Evolutionary conservation across 139 green algal genomes (phyloP).

Genomic region (Volvox reticuliferus): DNA sequence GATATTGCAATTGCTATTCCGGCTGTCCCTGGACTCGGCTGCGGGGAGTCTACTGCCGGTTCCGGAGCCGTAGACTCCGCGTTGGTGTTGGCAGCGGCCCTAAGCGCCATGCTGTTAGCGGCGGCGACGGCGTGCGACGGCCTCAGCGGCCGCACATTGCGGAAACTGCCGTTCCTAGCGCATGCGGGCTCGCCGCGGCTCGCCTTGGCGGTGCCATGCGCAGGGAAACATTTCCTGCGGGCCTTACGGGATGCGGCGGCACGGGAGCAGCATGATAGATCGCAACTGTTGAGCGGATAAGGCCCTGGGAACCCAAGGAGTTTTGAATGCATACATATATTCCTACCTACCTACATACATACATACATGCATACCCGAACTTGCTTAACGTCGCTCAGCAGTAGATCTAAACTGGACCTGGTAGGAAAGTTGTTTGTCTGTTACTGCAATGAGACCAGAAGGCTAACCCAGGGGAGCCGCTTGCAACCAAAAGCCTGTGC

Average conservation of each 20-base stretch:
- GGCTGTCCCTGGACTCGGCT: neutral
- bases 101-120: constrained; percentile 58
- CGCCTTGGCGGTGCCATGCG: neutral
- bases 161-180: constrained; percentile 89
- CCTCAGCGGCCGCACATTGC: constrained; percentile 77
- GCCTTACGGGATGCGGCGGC: constrained; percentile 16
- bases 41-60: too few species aligned
- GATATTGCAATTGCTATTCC: too few species aligned
- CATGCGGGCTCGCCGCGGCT: constrained; percentile 61
- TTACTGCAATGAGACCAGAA: neutral
- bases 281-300: constrained; percentile 22
- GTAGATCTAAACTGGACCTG: too few species aligned
- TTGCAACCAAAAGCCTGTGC: too few species aligned
- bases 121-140: constrained; percentile 71
- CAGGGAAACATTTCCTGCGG: neutral
- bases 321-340: too few species aligned
- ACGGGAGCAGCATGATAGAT: constrained; percentile 22
- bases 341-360: too few species aligned
- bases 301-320: too few species aligned
- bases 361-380: too few species aligned
- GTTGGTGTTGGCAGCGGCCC: neutral
- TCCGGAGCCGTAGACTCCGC: neutral
- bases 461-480: too few species aligned
- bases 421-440: neutral
- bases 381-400: too few species aligned